A percentile compares a stretch with the other conserved stretches of the same genome.
phyloP scores from a whole-genome alignment of 768 basidiomycete genomes.

The Mycena albidolilacea region DNA sequence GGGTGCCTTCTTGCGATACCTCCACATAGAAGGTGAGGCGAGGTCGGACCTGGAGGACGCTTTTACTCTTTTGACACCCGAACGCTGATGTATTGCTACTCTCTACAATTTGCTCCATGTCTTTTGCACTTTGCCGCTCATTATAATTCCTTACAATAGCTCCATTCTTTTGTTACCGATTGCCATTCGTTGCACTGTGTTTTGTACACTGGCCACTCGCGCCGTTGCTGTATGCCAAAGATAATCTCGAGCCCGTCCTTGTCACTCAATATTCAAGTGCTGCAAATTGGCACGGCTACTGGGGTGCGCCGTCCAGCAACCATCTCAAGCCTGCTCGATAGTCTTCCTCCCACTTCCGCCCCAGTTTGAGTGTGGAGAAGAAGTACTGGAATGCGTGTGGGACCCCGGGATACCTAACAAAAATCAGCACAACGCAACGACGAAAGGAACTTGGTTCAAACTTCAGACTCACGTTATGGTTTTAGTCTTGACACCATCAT shows the following conservation, averaged over 20 bases:
- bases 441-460: too few species aligned
- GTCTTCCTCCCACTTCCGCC: conserved; percentile 23
- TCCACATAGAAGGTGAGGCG: conserved; percentile 31
- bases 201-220: conserved; percentile 3
- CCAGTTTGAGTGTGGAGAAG: conserved; percentile 17
- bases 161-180: conserved; percentile 6
- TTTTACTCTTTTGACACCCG: background rate
- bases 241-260: too few species aligned
- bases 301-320: conserved; percentile 28
- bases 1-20: conserved; percentile 61
- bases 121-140: background rate
- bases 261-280: background rate
- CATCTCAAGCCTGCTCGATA: conserved; percentile 29
- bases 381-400: conserved; percentile 33
- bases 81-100: background rate
- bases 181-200: conserved; percentile 3
- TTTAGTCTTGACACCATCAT: conserved; percentile 32
- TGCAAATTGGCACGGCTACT: background rate
- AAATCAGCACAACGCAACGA: too few species aligned
- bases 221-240: background rate
- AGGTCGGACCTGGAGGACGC: background rate
- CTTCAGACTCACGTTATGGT: conserved; percentile 9
- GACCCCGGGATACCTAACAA: conserved; percentile 31
- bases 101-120: background rate
- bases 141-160: background rate